Evolutionary conservation across 2,329 filamentous ascomycete species (phyloP), one percentile per base, ranked within the genome.

Genomic region (Fusarium sp.): DNA sequence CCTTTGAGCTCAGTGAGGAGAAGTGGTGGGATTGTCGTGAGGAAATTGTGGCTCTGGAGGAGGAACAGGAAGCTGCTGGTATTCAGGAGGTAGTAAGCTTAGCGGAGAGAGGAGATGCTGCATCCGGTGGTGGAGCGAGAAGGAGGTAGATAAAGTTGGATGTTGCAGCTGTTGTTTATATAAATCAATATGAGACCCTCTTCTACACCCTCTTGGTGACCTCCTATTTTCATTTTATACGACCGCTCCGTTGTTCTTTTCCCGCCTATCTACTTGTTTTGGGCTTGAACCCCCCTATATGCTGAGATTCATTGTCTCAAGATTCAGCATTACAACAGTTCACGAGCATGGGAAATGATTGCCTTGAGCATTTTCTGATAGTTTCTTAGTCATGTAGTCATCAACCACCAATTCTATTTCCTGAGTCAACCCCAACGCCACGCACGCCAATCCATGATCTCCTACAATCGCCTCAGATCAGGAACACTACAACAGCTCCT

Each of bases 1-100:
- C 94, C 3, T 99, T 98, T 80, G 92, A 94, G 79, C 87, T 94
- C 72, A 95, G 95, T 44, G 96, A 99, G 82, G 93, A 95, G 83
- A 97, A 97, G 81, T 99, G 96, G 96, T 99, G 96, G 96, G 96
- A 98, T 85, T 94, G 92, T 79, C 89, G 96, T 76, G 96, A 99
- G 84, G 95, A 98, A 83, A 93, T 99, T 73, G 92, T 91, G 60
- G 92, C 90, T 11, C 82, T 98, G 78, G 96, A 99, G 83, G 95
- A 98, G 82, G 95, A 98, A 84, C 94, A 98, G 84, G 95, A 98
- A 82, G 95, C 93, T 54, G 94, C 94, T 38, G 95, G 96, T 15
- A 98, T 98, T 81, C 93, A 94, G 21, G 96, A 98, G 84, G 94
- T 98, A 46, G 93, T 98, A 60, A 96, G 92, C 78, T 85, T 98